phyloP scores from a whole-genome alignment of 2,329 filamentous ascomycete genomes.

The Fusarium mangiferae region DNA sequence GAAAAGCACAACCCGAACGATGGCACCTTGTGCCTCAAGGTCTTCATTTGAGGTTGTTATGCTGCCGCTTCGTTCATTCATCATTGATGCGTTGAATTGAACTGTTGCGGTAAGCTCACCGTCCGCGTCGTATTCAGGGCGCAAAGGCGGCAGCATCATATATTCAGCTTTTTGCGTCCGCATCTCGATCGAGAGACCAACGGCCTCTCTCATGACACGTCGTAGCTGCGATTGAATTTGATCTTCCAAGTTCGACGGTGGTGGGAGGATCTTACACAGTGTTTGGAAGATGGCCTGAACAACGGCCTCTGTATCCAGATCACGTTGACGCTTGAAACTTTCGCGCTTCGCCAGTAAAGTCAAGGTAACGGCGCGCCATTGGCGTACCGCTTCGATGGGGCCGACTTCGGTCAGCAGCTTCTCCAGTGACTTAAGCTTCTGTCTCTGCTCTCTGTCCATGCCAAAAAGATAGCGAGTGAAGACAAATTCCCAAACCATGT shows the following conservation, averaged over 20 bases:
- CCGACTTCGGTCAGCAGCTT: constrained; percentile 91
- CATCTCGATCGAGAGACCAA: constrained; percentile 95
- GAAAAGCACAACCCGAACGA: constrained; percentile 93
- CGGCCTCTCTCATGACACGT: constrained; percentile 88
- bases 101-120: constrained; percentile 90
- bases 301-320: constrained; percentile 94
- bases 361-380: constrained; percentile 96
- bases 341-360: constrained; percentile 85
- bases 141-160: constrained; percentile 95
- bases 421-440: constrained; percentile 96
- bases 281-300: constrained; percentile 86
- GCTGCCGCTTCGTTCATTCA: constrained; percentile 89
- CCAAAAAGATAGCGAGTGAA: constrained; percentile 98
- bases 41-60: constrained; percentile 73
- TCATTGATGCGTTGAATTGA: constrained; percentile 89
- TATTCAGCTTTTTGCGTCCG: constrained; percentile 96
- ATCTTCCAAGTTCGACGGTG: constrained; percentile 80
- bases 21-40: constrained; percentile 77
- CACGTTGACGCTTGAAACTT: constrained; percentile 83
- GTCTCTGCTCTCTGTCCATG: constrained; percentile 96
- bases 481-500: constrained; percentile 98
- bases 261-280: constrained; percentile 84
- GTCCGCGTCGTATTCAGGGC: constrained; percentile 93
- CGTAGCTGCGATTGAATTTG: constrained; percentile 87
- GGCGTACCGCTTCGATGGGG: constrained; percentile 86